Base-by-base conservation (phyloP, 208 protist genomes). In the Trypanosoma avium region DNA sequence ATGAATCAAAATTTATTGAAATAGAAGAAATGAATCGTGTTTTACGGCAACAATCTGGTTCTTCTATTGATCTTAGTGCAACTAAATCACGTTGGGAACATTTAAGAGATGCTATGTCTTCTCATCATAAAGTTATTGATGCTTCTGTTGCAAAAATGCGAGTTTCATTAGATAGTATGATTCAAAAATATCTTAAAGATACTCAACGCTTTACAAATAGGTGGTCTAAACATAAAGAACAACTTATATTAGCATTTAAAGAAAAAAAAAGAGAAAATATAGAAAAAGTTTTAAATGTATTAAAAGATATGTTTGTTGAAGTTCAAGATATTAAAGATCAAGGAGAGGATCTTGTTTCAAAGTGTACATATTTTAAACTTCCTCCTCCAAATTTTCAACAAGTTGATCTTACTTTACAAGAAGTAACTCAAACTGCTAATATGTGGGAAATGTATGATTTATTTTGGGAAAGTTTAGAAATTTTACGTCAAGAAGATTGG, bases 341-440 rank as follows among this genome's bases (percentile, higher is more conserved):
- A 47, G 73, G 68, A 9, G 75, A 69, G 40, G 79, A 97, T 65
- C 69, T 98, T 21, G 71, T 84, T 68, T 48, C 59, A 13, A 95
- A 98, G 81, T 97, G 92, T 68, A 73, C 86, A 36, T 95, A 97
- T 69, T 98, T 98, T 67, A 92, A 90, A 40, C 60, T 95, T 53
- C 80, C 82, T 15, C 73, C 77, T 45, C 93, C 94, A 5, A 81
- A 81, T 43, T 92, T 97, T 64, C 67, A 69, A 17, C 62, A 85
- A 15, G 76, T 97, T 9, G 57, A 67, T 24, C 61, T 76, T 9
- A 87, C 84, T 2, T 61, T 78, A 60, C 53, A 68, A 24, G 93
- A 97, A 50, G 80, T 94, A 19, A 67, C 79, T 40, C 63, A 58
- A 35, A 88, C 75, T 17, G 78, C 82, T 19, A 27, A 49, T 33